Conservation (phyloP, 768 basidiomycete genomes). For the Tulasnella sp. region DNA sequence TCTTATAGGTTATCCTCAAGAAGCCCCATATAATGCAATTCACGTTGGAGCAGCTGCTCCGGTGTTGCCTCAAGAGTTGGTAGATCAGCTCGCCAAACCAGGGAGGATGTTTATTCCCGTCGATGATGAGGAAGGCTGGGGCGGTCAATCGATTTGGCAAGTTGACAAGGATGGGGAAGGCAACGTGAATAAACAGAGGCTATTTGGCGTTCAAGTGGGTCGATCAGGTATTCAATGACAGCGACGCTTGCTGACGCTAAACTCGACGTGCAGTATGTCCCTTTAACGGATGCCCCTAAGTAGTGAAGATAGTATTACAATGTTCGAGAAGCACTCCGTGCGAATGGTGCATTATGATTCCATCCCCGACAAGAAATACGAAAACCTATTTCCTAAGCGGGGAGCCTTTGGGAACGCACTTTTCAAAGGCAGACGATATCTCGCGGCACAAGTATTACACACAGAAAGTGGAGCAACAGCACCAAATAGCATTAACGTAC, state of each 20-base stretch:
- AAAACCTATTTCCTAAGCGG: too few species aligned
- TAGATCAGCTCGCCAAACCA: slow-evolving; percentile 72
- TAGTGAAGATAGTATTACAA: slow-evolving; percentile 1
- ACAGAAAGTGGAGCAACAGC: background rate
- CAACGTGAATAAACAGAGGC: slow-evolving; percentile 53
- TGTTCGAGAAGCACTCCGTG: too few species aligned
- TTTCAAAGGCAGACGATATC: background rate
- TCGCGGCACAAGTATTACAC: background rate
- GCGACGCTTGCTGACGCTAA: background rate
- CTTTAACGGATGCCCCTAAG: slow-evolving; percentile 21
- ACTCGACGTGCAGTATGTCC: slow-evolving; percentile 16
- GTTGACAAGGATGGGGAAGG: slow-evolving; percentile 77
- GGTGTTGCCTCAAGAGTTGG: slow-evolving; percentile 59
- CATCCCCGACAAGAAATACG: too few species aligned
- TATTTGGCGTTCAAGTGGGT: slow-evolving; percentile 82
- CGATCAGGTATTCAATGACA: background rate
- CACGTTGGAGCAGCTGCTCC: slow-evolving; percentile 95
- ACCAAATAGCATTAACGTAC: background rate
- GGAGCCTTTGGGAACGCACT: too few species aligned
- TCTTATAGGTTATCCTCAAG: slow-evolving; percentile 39
- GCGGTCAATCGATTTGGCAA: slow-evolving; percentile 59
- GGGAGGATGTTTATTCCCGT: slow-evolving; percentile 93
- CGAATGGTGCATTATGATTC: too few species aligned
- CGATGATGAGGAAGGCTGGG: slow-evolving; percentile 45
- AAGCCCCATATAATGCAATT: slow-evolving; percentile 69